Percentiles rank a stretch among this genome's conserved stretches.
Evolutionary conservation across 352 stramenopile species (phyloP).

Genomic region (Phytophthora vignae): DNA sequence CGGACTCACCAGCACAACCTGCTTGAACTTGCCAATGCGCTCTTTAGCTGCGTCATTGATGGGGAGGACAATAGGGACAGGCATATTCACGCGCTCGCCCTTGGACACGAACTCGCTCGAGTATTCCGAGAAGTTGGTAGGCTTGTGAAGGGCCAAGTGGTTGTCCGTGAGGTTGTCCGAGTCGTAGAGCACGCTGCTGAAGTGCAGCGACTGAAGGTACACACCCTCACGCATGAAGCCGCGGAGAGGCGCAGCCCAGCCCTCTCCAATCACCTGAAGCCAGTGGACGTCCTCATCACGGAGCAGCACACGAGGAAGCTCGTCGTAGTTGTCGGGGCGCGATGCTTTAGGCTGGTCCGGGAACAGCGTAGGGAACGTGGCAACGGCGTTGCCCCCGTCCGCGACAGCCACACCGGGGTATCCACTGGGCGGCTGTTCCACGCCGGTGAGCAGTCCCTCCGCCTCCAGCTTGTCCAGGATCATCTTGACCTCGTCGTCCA

Average conservation of each 20-base stretch:
- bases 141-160: slow-evolving; percentile 75
- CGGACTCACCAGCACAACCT: slow-evolving; percentile 95
- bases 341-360: slow-evolving; percentile 48
- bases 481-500: slow-evolving; percentile 87
- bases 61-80: slow-evolving; percentile 97
- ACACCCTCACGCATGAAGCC: slow-evolving; percentile 98
- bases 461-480: slow-evolving; percentile 68
- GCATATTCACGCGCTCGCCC: slow-evolving; percentile 94
- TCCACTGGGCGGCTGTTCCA: slow-evolving; percentile 55
- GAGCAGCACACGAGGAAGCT: slow-evolving; percentile 93
- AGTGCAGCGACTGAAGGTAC: slow-evolving; percentile 97
- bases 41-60: slow-evolving; percentile 94
- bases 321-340: slow-evolving; percentile 46
- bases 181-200: slow-evolving; percentile 97
- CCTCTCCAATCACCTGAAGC: slow-evolving; percentile 97
- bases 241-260: slow-evolving; percentile 95
- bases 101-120: slow-evolving; percentile 81
- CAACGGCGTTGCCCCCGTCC: slow-evolving; percentile 86
- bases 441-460: slow-evolving; percentile 71
- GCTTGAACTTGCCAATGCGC: slow-evolving; percentile 77
- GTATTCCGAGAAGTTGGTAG: slow-evolving; percentile 95
- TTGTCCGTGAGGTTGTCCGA: slow-evolving; percentile 95
- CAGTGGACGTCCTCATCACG: slow-evolving; percentile 98
- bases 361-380: slow-evolving; percentile 67
- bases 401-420: slow-evolving; percentile 87